Base-by-base conservation (phyloP, 108 stramenopile genomes). In the Skeletonema menzelii region DNA sequence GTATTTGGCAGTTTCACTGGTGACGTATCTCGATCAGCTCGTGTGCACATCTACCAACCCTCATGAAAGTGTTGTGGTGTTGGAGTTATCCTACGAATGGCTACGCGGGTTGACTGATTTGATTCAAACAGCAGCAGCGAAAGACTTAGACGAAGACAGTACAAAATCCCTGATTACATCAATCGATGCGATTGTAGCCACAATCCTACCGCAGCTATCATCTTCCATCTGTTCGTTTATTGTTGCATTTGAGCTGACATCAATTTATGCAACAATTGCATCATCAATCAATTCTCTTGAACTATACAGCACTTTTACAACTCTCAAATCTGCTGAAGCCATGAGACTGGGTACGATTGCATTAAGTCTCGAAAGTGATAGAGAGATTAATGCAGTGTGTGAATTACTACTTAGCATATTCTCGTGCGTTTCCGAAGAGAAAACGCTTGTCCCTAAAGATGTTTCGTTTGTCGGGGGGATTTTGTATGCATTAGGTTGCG, bases 21-120 rank as follows among this genome's bases (percentile, higher is more conserved):
- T 20, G 12, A 67, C 66, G 0, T 79, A 72, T 42, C 22, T 72
- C n/a, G 38, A 38, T 5, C 77, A 79, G 26, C 53, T 56, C 57
- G 30, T 65, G 0, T 40, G 17, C 22, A 22, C 56, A 5, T 69
- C n/a, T 56, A 26, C 31, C 62, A 44, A 34, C 53, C 24, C 60
- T 26, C 35, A 31, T 49, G 38, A 49, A 37, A 49, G 26, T 17
- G 42, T 68, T 19, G 56, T 44, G 65, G 14, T 72, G 13, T 55
- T 65, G 6, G 70, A 79, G 28, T 44, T 79, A 15, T 28, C 56
- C 3, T 79, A 72, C 59, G 77, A 79, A n/a, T 79, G 77, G 77
- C 40, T 72, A 5, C 53, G 70, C 26, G 77, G 70, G 8, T 42
- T 67, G 7, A 53, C 65, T 27, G 77, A 79, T 67, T 47, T 62